Evolutionary conservation across 306 rosid species (phyloP).

Genomic region (Ormosia semicastrata): DNA sequence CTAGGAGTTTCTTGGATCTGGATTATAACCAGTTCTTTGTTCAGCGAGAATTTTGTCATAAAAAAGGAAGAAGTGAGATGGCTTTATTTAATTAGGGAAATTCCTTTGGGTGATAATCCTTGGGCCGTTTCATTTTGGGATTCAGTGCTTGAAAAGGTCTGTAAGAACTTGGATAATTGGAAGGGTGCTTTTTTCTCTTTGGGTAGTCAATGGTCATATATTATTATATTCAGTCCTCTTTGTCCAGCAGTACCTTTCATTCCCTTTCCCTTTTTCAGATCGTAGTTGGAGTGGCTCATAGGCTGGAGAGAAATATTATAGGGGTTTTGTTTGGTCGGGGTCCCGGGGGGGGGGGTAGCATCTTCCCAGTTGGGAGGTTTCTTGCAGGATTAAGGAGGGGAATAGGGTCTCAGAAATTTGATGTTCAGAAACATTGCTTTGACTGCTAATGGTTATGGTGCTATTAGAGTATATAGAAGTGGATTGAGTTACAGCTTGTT

Average conservation of each 20-base stretch:
- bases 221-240: not conserved
- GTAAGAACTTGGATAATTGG: not conserved
- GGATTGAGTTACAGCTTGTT: too few species aligned
- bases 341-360: not conserved
- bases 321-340: not conserved
- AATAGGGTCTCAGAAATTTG: too few species aligned
- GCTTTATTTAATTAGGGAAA: not conserved
- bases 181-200: not conserved
- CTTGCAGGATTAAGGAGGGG: too few species aligned
- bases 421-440: too few species aligned
- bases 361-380: not conserved
- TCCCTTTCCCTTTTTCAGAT: not conserved
- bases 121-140: not conserved
- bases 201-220: not conserved
- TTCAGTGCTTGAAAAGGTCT: not conserved
- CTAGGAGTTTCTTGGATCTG: not conserved
- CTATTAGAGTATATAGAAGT: too few species aligned
- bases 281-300: not conserved
- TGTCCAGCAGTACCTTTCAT: not conserved
- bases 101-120: not conserved
- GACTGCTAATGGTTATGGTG: too few species aligned
- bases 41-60: conserved; percentile 1
- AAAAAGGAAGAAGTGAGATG: conserved; percentile 6
- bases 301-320: not conserved
- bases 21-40: not conserved